phyloP scores from a whole-genome alignment of 2,329 filamentous ascomycete species.

The Trichoderma sp. region DNA sequence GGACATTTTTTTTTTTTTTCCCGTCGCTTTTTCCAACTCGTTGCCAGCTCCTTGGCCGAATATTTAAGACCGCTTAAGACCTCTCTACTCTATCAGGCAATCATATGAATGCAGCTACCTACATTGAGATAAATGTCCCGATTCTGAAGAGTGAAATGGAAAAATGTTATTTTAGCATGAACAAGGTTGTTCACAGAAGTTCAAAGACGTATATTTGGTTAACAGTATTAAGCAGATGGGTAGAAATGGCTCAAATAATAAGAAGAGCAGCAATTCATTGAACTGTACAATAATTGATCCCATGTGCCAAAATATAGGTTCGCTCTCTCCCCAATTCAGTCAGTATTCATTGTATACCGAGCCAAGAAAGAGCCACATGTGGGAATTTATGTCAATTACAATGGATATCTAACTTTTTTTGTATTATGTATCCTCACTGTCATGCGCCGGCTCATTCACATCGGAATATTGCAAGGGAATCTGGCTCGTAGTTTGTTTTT shows the following conservation, averaged over 20 bases:
- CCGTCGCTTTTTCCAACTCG: not conserved
- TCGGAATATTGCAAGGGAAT: constrained; percentile 18
- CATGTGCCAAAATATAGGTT: not conserved
- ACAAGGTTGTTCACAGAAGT: not conserved
- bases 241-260: not conserved
- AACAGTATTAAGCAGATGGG: too few relatives aligned
- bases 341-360: not conserved
- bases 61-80: too few relatives aligned
- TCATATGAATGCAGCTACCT: not conserved
- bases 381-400: constrained; percentile 10
- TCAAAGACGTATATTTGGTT: not conserved
- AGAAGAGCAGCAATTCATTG: not conserved
- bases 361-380: not conserved
- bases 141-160: not conserved
- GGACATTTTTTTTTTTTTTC: not conserved
- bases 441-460: constrained; percentile 26
- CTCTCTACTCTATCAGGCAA: not conserved
- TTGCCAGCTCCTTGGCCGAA: not conserved
- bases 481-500: constrained; percentile 37
- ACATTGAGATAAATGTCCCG: not conserved
- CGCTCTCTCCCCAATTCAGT: not conserved
- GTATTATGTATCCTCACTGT: constrained; percentile 11
- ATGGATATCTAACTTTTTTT: constrained; percentile 23
- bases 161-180: not conserved
- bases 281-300: not conserved